Evolutionary conservation across 345 rosid genomes (phyloP).

Genomic region (Brassica rapa): DNA sequence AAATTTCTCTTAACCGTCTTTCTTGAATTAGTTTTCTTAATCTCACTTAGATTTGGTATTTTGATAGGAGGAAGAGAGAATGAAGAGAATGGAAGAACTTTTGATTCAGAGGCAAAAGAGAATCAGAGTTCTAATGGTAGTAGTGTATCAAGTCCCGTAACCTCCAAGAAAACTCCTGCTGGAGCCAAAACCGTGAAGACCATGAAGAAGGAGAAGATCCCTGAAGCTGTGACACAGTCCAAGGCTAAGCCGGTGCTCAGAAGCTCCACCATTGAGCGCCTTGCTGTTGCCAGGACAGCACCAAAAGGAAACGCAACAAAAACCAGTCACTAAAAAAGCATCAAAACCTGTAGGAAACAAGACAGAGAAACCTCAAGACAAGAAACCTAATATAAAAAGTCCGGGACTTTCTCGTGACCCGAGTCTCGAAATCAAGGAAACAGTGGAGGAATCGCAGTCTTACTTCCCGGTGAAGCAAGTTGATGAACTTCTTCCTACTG

Average conservation of each 20-base stretch:
- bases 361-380: constrained; percentile 45
- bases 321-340: constrained; percentile 48
- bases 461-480: constrained; percentile 31
- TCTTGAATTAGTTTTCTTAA: constrained; percentile 9
- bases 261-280: constrained; percentile 87
- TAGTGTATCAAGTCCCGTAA: constrained; percentile 38
- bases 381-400: constrained; percentile 36
- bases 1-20: not conserved
- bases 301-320: constrained; percentile 51
- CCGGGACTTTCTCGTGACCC: constrained; percentile 36
- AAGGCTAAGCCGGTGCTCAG: constrained; percentile 61
- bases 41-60: constrained; percentile 16
- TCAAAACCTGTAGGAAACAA: constrained; percentile 38
- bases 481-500: constrained; percentile 34
- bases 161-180: constrained; percentile 50
- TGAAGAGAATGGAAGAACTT: constrained; percentile 77
- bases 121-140: constrained; percentile 59
- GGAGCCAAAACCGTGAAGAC: constrained; percentile 39
- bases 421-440: constrained; percentile 49
- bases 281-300: constrained; percentile 61
- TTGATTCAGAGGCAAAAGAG: constrained; percentile 81
- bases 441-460: constrained; percentile 28
- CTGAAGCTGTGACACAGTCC: constrained; percentile 29
- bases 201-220: constrained; percentile 45
- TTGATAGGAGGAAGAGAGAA: constrained; percentile 80